phyloP scores from a whole-genome alignment of 2,329 filamentous ascomycete species.

The Fusarium torreyae region DNA sequence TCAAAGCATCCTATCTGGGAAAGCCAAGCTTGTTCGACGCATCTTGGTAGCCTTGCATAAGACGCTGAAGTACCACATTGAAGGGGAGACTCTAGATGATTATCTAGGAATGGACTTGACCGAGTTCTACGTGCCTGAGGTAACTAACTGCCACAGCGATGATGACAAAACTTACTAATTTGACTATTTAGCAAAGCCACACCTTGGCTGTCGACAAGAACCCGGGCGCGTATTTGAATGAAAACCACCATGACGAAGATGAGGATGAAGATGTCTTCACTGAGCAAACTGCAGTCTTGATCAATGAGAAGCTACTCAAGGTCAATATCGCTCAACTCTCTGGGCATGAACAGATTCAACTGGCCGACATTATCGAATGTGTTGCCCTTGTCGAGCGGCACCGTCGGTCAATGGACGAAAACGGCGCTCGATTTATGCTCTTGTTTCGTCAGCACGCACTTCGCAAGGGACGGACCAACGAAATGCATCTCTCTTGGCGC shows the following conservation, averaged over 20 bases:
- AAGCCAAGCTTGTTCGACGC: constrained; percentile 77
- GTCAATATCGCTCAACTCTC: constrained; percentile 85
- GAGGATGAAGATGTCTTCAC: constrained; percentile 76
- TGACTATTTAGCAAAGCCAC: constrained; percentile 31
- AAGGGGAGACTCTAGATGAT: constrained; percentile 85
- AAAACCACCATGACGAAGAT: constrained; percentile 56
- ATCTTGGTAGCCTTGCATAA: constrained; percentile 81
- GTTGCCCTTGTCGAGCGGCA: constrained; percentile 88
- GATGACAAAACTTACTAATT: constrained; percentile 17
- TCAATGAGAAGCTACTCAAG: constrained; percentile 83
- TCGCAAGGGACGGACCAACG: constrained; percentile 74
- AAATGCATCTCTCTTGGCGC: constrained; percentile 79
- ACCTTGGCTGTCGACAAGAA: constrained; percentile 50
- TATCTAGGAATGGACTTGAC: constrained; percentile 77
- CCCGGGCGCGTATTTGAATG: constrained; percentile 57
- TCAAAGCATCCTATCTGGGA: constrained; percentile 88
- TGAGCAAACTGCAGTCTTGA: constrained; percentile 76
- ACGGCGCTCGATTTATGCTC: constrained; percentile 88
- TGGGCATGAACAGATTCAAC: constrained; percentile 86
- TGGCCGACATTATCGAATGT: constrained; percentile 89
- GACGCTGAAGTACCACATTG: constrained; percentile 84
- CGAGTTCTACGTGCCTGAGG: constrained; percentile 66
- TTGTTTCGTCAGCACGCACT: constrained; percentile 88
- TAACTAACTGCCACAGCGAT: constrained; percentile 30
- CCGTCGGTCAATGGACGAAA: constrained; percentile 89